Conservation (phyloP, 2,329 filamentous ascomycete species). For the Aureobasidium sp. region DNA sequence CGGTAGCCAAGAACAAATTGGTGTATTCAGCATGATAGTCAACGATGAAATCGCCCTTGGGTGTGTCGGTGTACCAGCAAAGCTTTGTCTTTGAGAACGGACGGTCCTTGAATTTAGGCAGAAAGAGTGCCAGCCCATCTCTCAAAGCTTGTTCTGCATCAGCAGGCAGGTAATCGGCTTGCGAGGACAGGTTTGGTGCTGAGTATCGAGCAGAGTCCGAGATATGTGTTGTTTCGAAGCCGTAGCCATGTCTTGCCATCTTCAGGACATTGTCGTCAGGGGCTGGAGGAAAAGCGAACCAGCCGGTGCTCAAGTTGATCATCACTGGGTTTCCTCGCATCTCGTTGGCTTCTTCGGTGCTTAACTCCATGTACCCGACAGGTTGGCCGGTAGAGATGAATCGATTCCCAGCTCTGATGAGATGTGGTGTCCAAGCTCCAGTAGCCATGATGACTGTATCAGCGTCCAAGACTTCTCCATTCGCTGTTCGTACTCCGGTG, state of each 20-base stretch:
- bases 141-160: neutral
- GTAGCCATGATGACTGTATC: conserved; percentile 21
- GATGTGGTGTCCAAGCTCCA: conserved; percentile 22
- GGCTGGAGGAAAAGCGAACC: conserved; percentile 61
- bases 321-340: conserved; percentile 61
- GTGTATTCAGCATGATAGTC: conserved; percentile 36
- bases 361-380: conserved; percentile 65
- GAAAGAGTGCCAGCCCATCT: neutral
- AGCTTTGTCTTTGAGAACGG: conserved; percentile 35
- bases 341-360: conserved; percentile 54
- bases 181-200: neutral
- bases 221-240: conserved; percentile 23
- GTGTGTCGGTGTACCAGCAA: conserved; percentile 47
- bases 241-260: conserved; percentile 36
- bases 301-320: conserved; percentile 58
- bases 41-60: conserved; percentile 44
- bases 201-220: conserved; percentile 30
- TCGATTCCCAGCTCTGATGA: conserved; percentile 19
- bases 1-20: conserved; percentile 48
- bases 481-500: neutral
- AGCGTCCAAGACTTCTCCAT: neutral
- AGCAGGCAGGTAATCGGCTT: neutral
- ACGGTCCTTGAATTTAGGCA: conserved; percentile 20
- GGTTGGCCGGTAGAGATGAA: conserved; percentile 62
- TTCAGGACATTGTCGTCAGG: conserved; percentile 36